Conservation (phyloP, 352 stramenopile genomes). For the Globisporangium paddicum region DNA sequence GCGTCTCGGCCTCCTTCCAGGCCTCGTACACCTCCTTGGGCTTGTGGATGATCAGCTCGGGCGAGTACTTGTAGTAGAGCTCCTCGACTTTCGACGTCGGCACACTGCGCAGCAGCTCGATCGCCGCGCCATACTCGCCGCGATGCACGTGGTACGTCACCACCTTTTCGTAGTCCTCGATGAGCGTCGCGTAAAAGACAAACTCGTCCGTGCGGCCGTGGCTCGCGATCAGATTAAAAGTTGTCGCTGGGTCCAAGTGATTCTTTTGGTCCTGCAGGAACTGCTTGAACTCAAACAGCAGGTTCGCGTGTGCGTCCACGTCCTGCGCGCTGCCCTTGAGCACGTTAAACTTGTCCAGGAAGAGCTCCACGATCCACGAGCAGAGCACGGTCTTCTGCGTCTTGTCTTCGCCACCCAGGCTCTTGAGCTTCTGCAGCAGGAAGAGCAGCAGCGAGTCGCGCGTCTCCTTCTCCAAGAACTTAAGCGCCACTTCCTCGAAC, state of each 20-base stretch:
- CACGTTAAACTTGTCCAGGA: slow-evolving; percentile 89
- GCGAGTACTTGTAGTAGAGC: slow-evolving; percentile 94
- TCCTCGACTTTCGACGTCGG: slow-evolving; percentile 90
- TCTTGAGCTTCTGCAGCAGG: slow-evolving; percentile 87
- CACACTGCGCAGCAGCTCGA: slow-evolving; percentile 85
- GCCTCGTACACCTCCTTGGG: slow-evolving; percentile 89
- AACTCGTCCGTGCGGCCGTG: slow-evolving; percentile 91
- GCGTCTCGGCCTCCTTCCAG: slow-evolving; percentile 86
- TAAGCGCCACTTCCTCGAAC: slow-evolving; percentile 89
- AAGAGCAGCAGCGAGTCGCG: slow-evolving; percentile 84
- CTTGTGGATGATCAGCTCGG: slow-evolving; percentile 90
- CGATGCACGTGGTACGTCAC: slow-evolving; percentile 91
- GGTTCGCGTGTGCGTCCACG: slow-evolving; percentile 79
- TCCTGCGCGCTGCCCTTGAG: slow-evolving; percentile 79
- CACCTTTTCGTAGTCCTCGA: slow-evolving; percentile 93
- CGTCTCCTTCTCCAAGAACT: slow-evolving; percentile 87
- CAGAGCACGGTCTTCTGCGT: slow-evolving; percentile 91
- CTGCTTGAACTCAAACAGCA: slow-evolving; percentile 90
- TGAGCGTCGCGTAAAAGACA: slow-evolving; percentile 90
- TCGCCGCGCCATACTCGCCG: slow-evolving; percentile 85
- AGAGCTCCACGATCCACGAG: slow-evolving; percentile 93
- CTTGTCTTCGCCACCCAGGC: slow-evolving; percentile 76
- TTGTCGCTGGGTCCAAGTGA: slow-evolving; percentile 86
- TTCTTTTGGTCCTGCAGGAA: slow-evolving; percentile 89
- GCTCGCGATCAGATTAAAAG: slow-evolving; percentile 89